Evolutionary conservation across 805 yeast genomes (phyloP).

Genomic region (Priceomyces fermenticarens): DNA sequence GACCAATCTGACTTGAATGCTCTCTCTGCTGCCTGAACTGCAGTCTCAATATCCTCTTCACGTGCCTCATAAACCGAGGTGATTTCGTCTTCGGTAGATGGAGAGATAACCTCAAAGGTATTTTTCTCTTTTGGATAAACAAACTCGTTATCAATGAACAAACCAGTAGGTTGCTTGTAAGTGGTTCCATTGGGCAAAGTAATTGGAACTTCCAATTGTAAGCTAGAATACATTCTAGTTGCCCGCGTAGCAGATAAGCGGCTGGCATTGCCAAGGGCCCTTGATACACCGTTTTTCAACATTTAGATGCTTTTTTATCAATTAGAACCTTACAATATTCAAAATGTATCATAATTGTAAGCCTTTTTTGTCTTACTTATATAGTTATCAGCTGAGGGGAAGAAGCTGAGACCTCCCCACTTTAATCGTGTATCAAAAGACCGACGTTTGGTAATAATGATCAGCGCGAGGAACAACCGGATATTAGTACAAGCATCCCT

Average conservation of each 20-base stretch:
- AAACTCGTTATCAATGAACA: constrained; percentile 85
- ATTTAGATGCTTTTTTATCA: constrained; percentile 2
- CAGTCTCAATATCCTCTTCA: constrained; percentile 75
- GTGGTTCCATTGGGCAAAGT: constrained; percentile 69
- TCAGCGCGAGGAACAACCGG: too few relatives aligned
- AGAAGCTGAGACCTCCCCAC: too few relatives aligned
- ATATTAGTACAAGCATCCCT: too few relatives aligned
- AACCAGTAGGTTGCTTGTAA: constrained; percentile 81
- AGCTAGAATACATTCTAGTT: constrained; percentile 23
- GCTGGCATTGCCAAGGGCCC: constrained; percentile 2
- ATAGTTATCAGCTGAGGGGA: too few relatives aligned
- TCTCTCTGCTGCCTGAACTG: constrained; percentile 78
- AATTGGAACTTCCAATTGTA: constrained; percentile 43
- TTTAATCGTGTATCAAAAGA: too few relatives aligned
- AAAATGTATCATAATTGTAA: too few relatives aligned
- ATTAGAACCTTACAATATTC: too few relatives aligned
- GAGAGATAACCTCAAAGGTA: constrained; percentile 61
- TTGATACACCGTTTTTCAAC: constrained; percentile 7
- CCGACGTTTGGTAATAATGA: too few relatives aligned
- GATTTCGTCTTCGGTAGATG: constrained; percentile 69
- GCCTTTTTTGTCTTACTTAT: too few relatives aligned
- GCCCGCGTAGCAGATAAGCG: constrained; percentile 2
- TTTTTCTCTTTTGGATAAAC: constrained; percentile 54
- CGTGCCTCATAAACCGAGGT: constrained; percentile 71
- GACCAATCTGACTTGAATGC: constrained; percentile 74